phyloP scores from a whole-genome alignment of 163 green algal species.

The Scenedesmus sp. region DNA sequence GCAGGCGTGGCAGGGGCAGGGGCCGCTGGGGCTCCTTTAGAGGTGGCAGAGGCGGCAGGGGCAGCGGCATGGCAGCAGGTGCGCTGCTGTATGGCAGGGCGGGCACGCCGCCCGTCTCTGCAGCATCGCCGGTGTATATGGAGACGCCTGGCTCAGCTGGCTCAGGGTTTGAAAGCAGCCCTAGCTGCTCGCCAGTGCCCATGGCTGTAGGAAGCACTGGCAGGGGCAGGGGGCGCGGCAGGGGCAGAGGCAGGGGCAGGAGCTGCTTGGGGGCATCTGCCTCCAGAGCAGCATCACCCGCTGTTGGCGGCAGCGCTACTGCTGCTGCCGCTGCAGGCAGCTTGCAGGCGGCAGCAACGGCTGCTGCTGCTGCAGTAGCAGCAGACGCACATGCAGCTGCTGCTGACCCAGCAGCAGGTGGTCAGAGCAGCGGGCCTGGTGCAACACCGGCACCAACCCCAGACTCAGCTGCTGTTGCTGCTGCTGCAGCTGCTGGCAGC shows the following conservation, averaged over 20 bases:
- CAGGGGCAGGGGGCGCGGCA: background rate
- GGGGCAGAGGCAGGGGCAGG: background rate
- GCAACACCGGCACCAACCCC: background rate
- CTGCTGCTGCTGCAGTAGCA: background rate
- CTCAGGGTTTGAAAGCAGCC: background rate
- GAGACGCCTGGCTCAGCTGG: background rate
- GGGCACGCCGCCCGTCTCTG: background rate
- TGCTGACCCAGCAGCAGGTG: background rate
- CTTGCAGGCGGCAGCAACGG: background rate
- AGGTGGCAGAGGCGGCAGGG: background rate
- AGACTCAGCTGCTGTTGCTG: background rate
- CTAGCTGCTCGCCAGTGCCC: background rate
- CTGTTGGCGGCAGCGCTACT: background rate
- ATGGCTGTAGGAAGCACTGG: background rate
- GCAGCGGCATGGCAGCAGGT: background rate
- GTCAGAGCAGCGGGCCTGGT: background rate
- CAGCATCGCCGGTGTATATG: background rate
- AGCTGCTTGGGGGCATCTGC: conserved; percentile 1
- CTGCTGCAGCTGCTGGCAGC: background rate
- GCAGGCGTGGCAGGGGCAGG: conserved; percentile 8
- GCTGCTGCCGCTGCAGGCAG: background rate
- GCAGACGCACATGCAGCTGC: background rate
- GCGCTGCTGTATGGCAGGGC: background rate
- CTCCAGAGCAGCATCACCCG: background rate
- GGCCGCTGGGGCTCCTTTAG: background rate